These are phyloP conservation scores for Periconia macrospinosa DNA, from an alignment of 2,329 filamentous ascomycete species.

Conservation along the genomic window DNA sequence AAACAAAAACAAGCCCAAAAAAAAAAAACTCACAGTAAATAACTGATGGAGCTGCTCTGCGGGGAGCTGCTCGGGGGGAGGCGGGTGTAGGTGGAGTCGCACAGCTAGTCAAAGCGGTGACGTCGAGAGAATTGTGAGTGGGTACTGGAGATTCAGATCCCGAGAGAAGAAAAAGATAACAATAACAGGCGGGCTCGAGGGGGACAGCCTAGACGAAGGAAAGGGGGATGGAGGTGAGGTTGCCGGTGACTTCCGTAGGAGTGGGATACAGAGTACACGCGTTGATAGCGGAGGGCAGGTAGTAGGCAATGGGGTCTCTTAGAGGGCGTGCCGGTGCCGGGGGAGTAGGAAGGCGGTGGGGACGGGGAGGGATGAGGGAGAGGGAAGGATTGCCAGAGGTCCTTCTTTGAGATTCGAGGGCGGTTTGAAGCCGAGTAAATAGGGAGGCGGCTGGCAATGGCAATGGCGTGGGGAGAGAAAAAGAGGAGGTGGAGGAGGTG, in stretches of 20 bases:
- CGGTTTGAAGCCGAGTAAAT: constrained; percentile 22
- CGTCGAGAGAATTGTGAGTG: constrained; percentile 22
- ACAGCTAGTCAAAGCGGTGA: constrained; percentile 47
- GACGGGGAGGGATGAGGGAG: background rate
- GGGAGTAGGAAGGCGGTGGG: no score
- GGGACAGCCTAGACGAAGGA: constrained; percentile 16
- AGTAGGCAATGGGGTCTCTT: no score
- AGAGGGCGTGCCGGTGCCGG: no score
- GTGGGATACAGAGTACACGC: background rate
- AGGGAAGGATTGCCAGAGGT: background rate
- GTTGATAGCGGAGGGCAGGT: no score
- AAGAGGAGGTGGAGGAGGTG: constrained; percentile 19
- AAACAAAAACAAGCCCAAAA: background rate
- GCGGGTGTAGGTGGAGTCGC: constrained; percentile 14
- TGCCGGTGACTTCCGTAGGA: constrained; percentile 34
- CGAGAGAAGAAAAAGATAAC: constrained; percentile 7
- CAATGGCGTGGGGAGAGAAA: constrained; percentile 31
- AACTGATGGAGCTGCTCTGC: background rate
- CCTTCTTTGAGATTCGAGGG: background rate
- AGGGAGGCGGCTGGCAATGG: constrained; percentile 40
- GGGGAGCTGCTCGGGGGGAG: constrained; percentile 1
- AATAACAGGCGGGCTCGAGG: constrained; percentile 15
- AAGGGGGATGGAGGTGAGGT: constrained; percentile 5
- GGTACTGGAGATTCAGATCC: constrained; percentile 8
- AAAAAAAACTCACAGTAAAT: constrained; percentile 9